A percentile compares a stretch with the other conserved stretches of the same genome.
Conservation (phyloP, 352 stramenopile species). For the Phytophthora fragariaefolia region DNA sequence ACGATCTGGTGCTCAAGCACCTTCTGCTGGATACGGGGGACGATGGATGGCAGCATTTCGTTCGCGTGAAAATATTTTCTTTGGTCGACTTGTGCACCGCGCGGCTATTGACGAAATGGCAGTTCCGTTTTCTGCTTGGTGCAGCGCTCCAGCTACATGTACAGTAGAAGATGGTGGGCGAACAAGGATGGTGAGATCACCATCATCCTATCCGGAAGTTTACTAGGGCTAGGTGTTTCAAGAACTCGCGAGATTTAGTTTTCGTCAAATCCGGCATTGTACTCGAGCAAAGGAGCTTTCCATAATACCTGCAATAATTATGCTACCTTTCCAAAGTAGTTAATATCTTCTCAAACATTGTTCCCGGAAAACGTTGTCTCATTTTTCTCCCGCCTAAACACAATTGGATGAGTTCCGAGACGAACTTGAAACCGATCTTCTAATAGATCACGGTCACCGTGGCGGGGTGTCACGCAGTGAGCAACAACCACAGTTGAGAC, state of each 20-base stretch:
- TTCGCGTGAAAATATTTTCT: not conserved
- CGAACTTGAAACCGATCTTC: slow-evolving; percentile 1
- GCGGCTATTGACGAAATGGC: slow-evolving; percentile 17
- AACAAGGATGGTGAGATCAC: slow-evolving; percentile 13
- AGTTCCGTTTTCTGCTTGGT: slow-evolving; percentile 23
- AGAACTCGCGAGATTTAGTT: slow-evolving; percentile 12
- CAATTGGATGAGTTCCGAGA: not conserved
- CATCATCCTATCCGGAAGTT: slow-evolving; percentile 27
- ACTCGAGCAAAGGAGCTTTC: not conserved
- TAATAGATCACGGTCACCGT: not conserved
- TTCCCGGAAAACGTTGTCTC: not conserved
- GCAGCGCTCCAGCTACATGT: slow-evolving; percentile 1
- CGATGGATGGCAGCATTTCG: slow-evolving; percentile 71
- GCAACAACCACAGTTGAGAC: not conserved
- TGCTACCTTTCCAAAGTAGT: not conserved
- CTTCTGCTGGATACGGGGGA: slow-evolving; percentile 77
- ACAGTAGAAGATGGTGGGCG: slow-evolving; percentile 10
- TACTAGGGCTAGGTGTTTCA: slow-evolving; percentile 23
- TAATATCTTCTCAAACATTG: not conserved
- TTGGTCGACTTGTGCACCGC: slow-evolving; percentile 7
- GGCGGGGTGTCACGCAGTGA: not conserved
- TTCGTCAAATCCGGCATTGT: slow-evolving; percentile 2
- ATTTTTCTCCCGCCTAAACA: no score
- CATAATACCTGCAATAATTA: not conserved
- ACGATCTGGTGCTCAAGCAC: slow-evolving; percentile 76